These are phyloP conservation scores for Scenedesmus sp. DNA, from an alignment of 163 green algal genomes.

Conservation along the genomic window DNA sequence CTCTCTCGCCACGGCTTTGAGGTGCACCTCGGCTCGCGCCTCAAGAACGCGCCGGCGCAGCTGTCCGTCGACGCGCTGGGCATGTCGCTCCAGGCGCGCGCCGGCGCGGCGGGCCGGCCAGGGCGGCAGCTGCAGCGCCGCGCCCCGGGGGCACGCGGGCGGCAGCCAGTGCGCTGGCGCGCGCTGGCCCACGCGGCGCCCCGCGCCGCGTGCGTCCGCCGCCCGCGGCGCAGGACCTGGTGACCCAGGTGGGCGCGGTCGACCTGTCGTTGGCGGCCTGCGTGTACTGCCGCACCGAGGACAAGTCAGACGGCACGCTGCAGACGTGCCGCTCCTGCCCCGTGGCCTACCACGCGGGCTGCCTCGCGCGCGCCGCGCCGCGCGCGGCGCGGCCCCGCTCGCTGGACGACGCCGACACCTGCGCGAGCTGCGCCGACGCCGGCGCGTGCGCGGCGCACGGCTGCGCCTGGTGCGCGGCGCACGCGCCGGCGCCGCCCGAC, in stretches of 20 bases:
- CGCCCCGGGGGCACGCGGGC: background rate
- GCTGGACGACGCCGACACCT: background rate
- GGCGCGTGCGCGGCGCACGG: conserved; percentile 15
- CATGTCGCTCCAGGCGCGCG: conserved; percentile 16
- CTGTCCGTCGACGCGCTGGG: background rate
- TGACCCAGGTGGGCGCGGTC: conserved; percentile 1
- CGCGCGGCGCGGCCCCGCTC: background rate
- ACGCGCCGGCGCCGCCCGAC: too few species aligned
- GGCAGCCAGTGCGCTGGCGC: background rate
- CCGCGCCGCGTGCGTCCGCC: background rate
- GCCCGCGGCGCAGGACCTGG: conserved; percentile 29
- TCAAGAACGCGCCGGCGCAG: background rate
- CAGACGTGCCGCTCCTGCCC: background rate
- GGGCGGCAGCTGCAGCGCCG: background rate
- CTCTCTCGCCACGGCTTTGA: background rate
- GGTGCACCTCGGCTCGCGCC: conserved; percentile 6
- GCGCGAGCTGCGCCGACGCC: conserved; percentile 1
- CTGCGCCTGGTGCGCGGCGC: conserved; percentile 11
- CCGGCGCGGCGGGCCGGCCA: background rate
- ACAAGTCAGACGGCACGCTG: conserved; percentile 6
- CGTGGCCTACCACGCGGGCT: background rate
- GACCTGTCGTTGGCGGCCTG: conserved; percentile 15
- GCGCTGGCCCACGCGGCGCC: background rate
- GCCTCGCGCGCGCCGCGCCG: background rate
- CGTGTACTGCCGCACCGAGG: conserved; percentile 21